Percentiles rank a stretch among this genome's conserved stretches.
Evolutionary conservation across 345 rosid species (phyloP).

Genomic region (Citropsis articulata): DNA sequence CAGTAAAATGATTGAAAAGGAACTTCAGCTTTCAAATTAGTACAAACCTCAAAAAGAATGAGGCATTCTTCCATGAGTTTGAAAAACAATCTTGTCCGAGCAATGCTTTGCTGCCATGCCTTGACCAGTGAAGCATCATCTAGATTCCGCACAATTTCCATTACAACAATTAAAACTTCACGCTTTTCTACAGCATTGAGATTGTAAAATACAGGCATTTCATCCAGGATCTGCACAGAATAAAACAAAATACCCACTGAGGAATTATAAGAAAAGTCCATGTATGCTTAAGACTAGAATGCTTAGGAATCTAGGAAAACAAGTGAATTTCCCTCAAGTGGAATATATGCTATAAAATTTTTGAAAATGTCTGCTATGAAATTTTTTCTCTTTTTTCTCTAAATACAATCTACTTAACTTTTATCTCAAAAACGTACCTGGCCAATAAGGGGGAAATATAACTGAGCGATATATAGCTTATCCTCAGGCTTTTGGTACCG

Average conservation of each 20-base stretch:
- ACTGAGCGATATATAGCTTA: conserved; percentile 92
- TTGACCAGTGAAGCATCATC: conserved; percentile 89
- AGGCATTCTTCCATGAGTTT: conserved; percentile 98
- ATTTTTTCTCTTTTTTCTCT: too few species aligned
- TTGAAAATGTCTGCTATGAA: neutral
- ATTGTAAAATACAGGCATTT: conserved; percentile 99
- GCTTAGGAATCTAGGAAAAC: neutral
- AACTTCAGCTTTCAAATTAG: conserved; percentile 15
- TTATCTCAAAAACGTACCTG: conserved; percentile 46
- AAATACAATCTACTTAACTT: too few species aligned
- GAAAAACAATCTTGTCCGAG: conserved; percentile 94
- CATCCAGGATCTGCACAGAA: conserved; percentile 87
- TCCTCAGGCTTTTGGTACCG: conserved; percentile 99
- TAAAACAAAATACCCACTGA: conserved; percentile 20
- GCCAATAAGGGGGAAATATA: conserved; percentile 90
- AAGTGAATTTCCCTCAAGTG: neutral
- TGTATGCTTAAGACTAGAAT: neutral
- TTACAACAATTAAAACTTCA: conserved; percentile 82
- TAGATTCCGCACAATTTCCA: conserved; percentile 94
- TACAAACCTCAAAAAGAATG: conserved; percentile 84
- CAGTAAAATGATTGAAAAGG: neutral
- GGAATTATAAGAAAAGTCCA: neutral
- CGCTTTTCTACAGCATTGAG: conserved; percentile 94
- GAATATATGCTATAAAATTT: conserved; percentile 1
- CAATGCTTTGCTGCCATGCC: conserved; percentile 99